Conservation (phyloP, 2,329 filamentous ascomycete species). For the Xylariaceae sp. region DNA sequence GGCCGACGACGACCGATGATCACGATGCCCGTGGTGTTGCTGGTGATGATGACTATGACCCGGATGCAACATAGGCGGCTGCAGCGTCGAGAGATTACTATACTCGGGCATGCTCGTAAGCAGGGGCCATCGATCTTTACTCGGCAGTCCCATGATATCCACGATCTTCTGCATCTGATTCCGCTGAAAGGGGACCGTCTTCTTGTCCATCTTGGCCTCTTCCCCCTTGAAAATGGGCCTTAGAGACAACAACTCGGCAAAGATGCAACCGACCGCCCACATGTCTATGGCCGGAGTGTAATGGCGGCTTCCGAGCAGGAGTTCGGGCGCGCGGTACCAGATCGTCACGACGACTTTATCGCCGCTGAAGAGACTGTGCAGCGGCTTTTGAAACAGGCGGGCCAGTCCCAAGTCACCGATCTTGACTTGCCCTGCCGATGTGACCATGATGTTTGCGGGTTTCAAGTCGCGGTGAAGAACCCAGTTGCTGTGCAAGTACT, state of each 20-base stretch:
- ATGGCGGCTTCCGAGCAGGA: conserved; percentile 87
- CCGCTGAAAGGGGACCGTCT: conserved; percentile 92
- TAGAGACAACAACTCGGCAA: conserved; percentile 85
- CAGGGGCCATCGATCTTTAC: conserved; percentile 83
- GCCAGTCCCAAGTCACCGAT: conserved; percentile 93
- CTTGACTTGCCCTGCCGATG: conserved; percentile 81
- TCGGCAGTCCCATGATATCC: conserved; percentile 89
- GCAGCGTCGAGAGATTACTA: conserved; percentile 59
- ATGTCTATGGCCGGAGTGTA: conserved; percentile 97
- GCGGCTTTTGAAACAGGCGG: conserved; percentile 86
- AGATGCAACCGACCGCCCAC: conserved; percentile 97
- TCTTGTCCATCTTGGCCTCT: conserved; percentile 99
- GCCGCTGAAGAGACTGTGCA: conserved; percentile 85
- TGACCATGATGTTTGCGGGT: conserved; percentile 98
- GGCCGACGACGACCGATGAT: conserved; percentile 18
- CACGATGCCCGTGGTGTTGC: conserved; percentile 27
- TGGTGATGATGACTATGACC: conserved; percentile 27
- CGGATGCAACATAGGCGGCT: conserved; percentile 44
- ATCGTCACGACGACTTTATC: conserved; percentile 99
- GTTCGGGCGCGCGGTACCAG: conserved; percentile 95
- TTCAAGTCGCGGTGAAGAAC: conserved; percentile 95
- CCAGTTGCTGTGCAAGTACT: conserved; percentile 96
- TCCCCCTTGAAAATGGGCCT: conserved; percentile 97
- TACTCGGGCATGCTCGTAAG: conserved; percentile 85
- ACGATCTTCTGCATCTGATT: conserved; percentile 99